phyloP scores from a whole-genome alignment of 2,329 filamentous ascomycete species.

The Aphanoascus verrucosus region DNA sequence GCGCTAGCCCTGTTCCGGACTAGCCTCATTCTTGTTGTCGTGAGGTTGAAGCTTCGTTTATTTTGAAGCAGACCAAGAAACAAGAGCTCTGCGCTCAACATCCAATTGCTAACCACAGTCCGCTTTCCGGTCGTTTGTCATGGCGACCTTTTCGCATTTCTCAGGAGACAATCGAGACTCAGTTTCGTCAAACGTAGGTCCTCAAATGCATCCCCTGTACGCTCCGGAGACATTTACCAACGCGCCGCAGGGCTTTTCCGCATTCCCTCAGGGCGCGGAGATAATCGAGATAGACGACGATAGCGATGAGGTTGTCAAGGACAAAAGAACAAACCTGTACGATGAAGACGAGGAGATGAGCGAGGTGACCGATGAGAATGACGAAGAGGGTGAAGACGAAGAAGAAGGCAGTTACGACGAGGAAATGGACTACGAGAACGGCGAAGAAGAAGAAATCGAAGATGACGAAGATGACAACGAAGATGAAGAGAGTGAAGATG shows the following conservation, averaged over 20 bases:
- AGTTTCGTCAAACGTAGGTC: slow-evolving; percentile 6
- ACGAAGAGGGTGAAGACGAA: slow-evolving; percentile 20
- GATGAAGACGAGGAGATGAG: slow-evolving; percentile 22
- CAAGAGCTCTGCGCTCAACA: background rate
- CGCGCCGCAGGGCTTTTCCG: background rate
- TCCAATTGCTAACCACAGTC: background rate
- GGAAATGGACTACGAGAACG: slow-evolving; percentile 22
- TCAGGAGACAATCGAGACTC: background rate
- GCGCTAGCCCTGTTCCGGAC: slow-evolving; percentile 26
- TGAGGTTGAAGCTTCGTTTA: slow-evolving; percentile 5
- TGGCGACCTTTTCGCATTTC: background rate
- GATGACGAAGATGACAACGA: slow-evolving; percentile 16
- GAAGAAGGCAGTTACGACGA: slow-evolving; percentile 17
- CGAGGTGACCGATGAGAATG: slow-evolving; percentile 19
- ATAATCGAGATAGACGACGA: slow-evolving; percentile 33
- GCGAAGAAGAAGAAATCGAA: slow-evolving; percentile 22
- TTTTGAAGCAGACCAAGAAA: slow-evolving; percentile 1
- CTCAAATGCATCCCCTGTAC: background rate
- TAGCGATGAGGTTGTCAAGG: slow-evolving; percentile 20
- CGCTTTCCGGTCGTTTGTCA: background rate
- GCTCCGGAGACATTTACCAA: background rate
- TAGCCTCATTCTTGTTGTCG: slow-evolving; percentile 18
- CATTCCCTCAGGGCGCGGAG: slow-evolving; percentile 23
- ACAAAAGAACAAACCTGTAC: slow-evolving; percentile 20
- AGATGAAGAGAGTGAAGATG: slow-evolving; percentile 2